Base-by-base conservation (phyloP, 352 stramenopile genomes). In the Pythium insidiosum region DNA sequence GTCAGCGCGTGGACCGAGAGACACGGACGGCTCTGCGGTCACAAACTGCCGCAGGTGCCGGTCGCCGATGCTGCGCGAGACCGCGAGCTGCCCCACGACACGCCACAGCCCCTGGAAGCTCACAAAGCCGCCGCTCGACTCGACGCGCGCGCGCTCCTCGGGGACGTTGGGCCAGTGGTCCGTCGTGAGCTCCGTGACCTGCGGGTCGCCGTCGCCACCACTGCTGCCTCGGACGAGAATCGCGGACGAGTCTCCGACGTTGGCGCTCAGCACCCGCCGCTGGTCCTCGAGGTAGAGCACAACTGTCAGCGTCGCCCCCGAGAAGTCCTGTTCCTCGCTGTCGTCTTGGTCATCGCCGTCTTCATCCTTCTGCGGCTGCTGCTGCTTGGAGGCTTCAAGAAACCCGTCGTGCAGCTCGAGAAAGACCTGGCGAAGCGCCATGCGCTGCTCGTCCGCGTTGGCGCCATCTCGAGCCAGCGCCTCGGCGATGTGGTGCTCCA, bases 1-100 rank as follows among this genome's bases (percentile, higher is more conserved):
- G 12, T 0, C 20, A 19, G 24, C 35, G 12, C 18, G 15, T 4
- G 77, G 40, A 5, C 46, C 35, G 5, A 53, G 11, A 38, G 73
- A 58, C 20, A 97, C 67, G 33, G 84, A 72, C 15, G 92, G 92
- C 38, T 86, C 70, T 11, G 74, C 72, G 26, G 72, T 95, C 24
- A 97, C 66, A 47, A 81, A 86, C 20, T 76, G 58, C 20, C 81
- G 71, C 30, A 97, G 56, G 55, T 89, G 70, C 7, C 72, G 68
- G 64, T 98, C 93, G 22, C 94, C 94, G 21, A 98, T 68, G 49
- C 86, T 95, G 16, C 94, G 68, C 7, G 88, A 95, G 23, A 98
- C 84, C 26, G 89, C 90, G 18, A 98, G 71, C 38, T 84, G 80
- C 12, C 89, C 88, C 50, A 96, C 89, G 2, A 97, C 88, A 58